phyloP scores from a whole-genome alignment of 345 rosid species.

The Trapa incisa region DNA sequence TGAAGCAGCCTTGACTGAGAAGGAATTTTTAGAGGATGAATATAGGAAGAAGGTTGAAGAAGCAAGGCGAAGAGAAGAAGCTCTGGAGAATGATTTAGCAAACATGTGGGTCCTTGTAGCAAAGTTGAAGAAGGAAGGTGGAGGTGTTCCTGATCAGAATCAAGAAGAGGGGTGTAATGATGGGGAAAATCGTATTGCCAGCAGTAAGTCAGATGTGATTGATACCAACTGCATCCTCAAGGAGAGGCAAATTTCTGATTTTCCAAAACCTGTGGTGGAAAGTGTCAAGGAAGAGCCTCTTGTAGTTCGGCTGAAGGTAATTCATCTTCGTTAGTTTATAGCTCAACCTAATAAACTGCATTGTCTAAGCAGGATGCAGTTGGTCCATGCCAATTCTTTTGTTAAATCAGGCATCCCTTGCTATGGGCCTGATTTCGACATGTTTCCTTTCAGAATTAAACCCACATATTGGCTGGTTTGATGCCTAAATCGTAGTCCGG shows the following conservation, averaged over 20 bases:
- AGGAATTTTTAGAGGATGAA: constrained; percentile 72
- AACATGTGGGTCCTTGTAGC: constrained; percentile 99
- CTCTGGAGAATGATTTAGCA: constrained; percentile 90
- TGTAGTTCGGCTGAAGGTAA: constrained; percentile 87
- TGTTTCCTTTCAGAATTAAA: no score
- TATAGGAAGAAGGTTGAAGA: constrained; percentile 74
- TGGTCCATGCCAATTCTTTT: background rate
- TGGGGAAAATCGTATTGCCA: constrained; percentile 20
- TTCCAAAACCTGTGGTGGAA: constrained; percentile 41
- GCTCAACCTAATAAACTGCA: background rate
- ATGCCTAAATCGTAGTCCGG: no score
- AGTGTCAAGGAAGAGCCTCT: constrained; percentile 70
- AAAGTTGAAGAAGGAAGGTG: constrained; percentile 76
- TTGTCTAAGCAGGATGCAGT: background rate
- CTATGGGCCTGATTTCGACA: no score
- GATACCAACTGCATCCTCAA: constrained; percentile 26
- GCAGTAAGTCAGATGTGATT: constrained; percentile 25
- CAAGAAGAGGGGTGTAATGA: constrained; percentile 27
- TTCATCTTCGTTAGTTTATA: background rate
- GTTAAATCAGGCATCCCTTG: no score
- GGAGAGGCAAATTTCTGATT: constrained; percentile 40
- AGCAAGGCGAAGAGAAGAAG: constrained; percentile 81
- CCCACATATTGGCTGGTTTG: no score
- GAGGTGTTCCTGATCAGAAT: constrained; percentile 36
- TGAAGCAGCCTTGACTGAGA: constrained; percentile 78